Conservation (phyloP, 805 yeast genomes). For the Ogataea methanolica region DNA sequence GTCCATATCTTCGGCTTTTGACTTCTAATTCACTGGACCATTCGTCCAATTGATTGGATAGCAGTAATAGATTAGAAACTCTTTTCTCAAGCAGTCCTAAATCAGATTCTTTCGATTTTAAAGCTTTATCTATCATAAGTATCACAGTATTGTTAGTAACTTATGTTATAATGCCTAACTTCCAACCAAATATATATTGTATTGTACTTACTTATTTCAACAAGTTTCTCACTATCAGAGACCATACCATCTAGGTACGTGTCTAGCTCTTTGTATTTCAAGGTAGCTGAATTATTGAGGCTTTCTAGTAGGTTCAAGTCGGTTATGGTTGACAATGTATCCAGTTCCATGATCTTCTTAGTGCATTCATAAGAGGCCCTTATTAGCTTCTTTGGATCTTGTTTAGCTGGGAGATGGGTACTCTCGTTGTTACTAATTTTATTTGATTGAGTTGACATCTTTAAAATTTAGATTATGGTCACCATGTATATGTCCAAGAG, state of each 20-base stretch:
- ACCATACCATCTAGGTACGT: slow-evolving; percentile 29
- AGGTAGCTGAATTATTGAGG: slow-evolving; percentile 53
- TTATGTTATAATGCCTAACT: background rate
- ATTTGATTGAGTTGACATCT: background rate
- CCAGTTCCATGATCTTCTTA: slow-evolving; percentile 30
- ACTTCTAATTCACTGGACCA: slow-evolving; percentile 55
- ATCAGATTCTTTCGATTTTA: slow-evolving; percentile 7
- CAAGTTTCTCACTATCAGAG: slow-evolving; percentile 11
- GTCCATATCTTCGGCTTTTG: slow-evolving; percentile 27
- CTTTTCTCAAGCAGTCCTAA: slow-evolving; percentile 30
- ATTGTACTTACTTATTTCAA: slow-evolving; percentile 4
- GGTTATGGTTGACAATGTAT: slow-evolving; percentile 30
- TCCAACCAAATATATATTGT: background rate
- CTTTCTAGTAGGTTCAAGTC: slow-evolving; percentile 48
- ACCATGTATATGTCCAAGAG: background rate
- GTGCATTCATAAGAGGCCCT: slow-evolving; percentile 28
- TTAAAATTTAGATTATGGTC: background rate
- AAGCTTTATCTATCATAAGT: slow-evolving; percentile 1
- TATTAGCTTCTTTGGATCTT: slow-evolving; percentile 23
- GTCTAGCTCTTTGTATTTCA: slow-evolving; percentile 46
- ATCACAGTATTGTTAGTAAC: background rate
- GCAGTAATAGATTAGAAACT: slow-evolving; percentile 37
- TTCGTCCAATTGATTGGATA: slow-evolving; percentile 55
- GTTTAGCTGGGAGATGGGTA: slow-evolving; percentile 4
- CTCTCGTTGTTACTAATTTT: too few relatives aligned